Percentiles rank a stretch among this genome's conserved stretches.
Evolutionary conservation across 2,329 filamentous ascomycete species (phyloP).

Genomic region (Venturia pyrina): DNA sequence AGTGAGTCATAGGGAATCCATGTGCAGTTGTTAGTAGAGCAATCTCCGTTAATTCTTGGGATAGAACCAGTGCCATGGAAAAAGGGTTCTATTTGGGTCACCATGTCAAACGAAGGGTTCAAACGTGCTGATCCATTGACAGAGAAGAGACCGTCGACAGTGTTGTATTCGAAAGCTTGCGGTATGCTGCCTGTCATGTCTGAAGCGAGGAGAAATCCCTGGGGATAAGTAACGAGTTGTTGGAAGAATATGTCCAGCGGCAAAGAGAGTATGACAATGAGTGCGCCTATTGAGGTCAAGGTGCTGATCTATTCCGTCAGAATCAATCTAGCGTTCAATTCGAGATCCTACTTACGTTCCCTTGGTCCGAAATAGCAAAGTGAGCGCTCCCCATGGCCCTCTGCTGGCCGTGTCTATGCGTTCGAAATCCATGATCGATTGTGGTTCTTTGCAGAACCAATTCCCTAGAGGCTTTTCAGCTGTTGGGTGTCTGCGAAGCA

Average conservation of each 20-base stretch:
- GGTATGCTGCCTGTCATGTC: neutral
- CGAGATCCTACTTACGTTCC: constrained; percentile 3
- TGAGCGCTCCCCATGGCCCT: constrained; percentile 11
- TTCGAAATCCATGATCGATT: constrained; percentile 11
- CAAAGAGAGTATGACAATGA: constrained; percentile 9
- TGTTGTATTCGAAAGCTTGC: neutral
- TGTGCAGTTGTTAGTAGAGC: constrained; percentile 13
- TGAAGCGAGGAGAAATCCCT: neutral
- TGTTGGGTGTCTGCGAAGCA: neutral
- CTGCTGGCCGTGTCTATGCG: constrained; percentile 9
- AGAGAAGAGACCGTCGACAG: neutral
- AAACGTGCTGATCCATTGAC: neutral
- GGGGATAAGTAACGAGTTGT: constrained; percentile 10
- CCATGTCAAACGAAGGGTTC: neutral
- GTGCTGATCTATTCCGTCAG: neutral
- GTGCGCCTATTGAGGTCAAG: constrained; percentile 12
- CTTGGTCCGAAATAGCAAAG: neutral
- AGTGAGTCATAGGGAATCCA: constrained; percentile 11
- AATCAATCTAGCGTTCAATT: too few species aligned
- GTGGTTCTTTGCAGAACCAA: constrained; percentile 14
- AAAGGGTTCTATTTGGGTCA: neutral
- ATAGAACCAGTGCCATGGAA: neutral
- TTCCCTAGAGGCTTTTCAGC: neutral
- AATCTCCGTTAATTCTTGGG: neutral
- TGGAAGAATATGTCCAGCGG: constrained; percentile 14